phyloP scores from a whole-genome alignment of 2,329 filamentous ascomycete genomes.

The Polytolypa hystricis region DNA sequence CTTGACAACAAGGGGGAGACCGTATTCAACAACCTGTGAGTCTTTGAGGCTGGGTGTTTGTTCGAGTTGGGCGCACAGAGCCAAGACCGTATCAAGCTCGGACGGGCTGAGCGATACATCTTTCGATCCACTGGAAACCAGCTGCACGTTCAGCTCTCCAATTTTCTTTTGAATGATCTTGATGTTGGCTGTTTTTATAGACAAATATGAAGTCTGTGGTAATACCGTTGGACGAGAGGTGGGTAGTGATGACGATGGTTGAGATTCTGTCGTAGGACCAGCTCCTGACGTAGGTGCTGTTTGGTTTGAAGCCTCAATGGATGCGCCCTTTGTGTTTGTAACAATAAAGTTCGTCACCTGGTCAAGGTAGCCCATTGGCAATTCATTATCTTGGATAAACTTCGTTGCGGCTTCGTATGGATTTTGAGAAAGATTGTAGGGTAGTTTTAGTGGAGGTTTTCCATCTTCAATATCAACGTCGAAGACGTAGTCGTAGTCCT shows the following conservation, averaged over 20 bases:
- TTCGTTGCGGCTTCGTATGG: constrained; percentile 85
- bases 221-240: constrained; percentile 48
- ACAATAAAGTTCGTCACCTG: constrained; percentile 89
- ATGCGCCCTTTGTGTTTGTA: constrained; percentile 77
- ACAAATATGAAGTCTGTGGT: constrained; percentile 69
- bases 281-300: constrained; percentile 38
- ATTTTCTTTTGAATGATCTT: constrained; percentile 66
- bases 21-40: constrained; percentile 39
- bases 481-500: constrained; percentile 93
- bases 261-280: constrained; percentile 65
- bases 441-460: constrained; percentile 83
- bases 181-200: constrained; percentile 62
- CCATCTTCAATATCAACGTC: constrained; percentile 94
- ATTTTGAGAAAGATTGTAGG: constrained; percentile 85
- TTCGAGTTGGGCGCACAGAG: constrained; percentile 55
- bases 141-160: constrained; percentile 55
- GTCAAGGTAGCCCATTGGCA: constrained; percentile 78
- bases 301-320: constrained; percentile 52
- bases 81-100: constrained; percentile 53
- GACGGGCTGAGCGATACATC: constrained; percentile 61
- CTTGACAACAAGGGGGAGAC: constrained; percentile 56
- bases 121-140: constrained; percentile 61
- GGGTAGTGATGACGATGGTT: constrained; percentile 19
- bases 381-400: constrained; percentile 79
- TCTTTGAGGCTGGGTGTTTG: constrained; percentile 25